Evolutionary conservation across 2,329 filamentous ascomycete species (phyloP).

Genomic region (Epichloe gansuensis): DNA sequence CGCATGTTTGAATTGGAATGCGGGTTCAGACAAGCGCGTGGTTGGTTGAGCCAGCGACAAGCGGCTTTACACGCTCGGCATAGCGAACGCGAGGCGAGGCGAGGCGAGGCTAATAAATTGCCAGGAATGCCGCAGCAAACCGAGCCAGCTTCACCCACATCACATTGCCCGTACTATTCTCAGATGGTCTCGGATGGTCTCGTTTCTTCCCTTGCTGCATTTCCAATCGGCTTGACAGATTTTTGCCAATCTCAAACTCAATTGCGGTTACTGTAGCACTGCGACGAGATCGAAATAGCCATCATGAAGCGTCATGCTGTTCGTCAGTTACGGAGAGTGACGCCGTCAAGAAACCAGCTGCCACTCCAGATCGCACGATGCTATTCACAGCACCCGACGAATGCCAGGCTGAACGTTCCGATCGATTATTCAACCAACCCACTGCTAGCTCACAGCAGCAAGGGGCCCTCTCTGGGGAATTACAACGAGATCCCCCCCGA

Average conservation of each 20-base stretch:
- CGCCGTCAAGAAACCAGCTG: conserved; percentile 11
- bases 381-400: conserved; percentile 46
- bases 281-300: conserved; percentile 2
- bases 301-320: conserved; percentile 22
- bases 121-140: conserved; percentile 23
- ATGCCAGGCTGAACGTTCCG: conserved; percentile 64
- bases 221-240: conserved; percentile 1
- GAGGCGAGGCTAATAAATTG: background rate
- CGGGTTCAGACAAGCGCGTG: no score
- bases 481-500: conserved; percentile 59
- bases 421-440: conserved; percentile 77
- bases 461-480: conserved; percentile 45
- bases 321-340: conserved; percentile 18
- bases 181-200: background rate
- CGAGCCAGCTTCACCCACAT: conserved; percentile 14
- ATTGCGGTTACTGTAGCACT: conserved; percentile 1
- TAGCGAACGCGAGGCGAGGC: background rate
- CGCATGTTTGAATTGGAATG: no score
- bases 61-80: background rate
- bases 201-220: background rate
- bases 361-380: conserved; percentile 13
- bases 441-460: conserved; percentile 67
- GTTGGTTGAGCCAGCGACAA: background rate
- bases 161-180: background rate
- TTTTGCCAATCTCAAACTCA: background rate